These are phyloP conservation scores for Salvia rosmarinus DNA, from an alignment of 257 asterid species.

Conservation along the genomic window DNA sequence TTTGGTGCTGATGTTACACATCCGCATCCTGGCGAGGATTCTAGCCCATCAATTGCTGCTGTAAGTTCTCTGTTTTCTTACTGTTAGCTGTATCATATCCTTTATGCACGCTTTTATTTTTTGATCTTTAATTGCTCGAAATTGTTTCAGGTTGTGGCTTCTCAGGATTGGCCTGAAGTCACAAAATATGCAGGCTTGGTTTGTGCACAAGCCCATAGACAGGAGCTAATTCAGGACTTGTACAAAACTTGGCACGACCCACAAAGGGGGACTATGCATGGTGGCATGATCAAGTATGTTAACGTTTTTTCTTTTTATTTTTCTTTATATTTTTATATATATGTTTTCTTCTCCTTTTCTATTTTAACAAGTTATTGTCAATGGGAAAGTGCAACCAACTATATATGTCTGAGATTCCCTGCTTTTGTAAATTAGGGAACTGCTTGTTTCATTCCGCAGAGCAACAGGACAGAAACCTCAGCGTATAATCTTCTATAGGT, in stretches of 20 bases:
- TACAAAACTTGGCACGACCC: conserved; percentile 93
- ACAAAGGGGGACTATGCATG: conserved; percentile 68
- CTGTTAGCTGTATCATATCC: neutral
- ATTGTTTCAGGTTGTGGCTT: conserved; percentile 87
- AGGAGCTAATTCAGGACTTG: conserved; percentile 89
- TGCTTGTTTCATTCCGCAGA: conserved; percentile 84
- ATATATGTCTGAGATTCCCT: conserved; percentile 1
- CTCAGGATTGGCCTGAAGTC: conserved; percentile 98
- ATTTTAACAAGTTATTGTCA: neutral
- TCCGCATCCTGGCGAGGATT: conserved; percentile 98
- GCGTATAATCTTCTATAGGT: conserved; percentile 91
- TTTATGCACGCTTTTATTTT: neutral
- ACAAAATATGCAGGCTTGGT: conserved; percentile 96
- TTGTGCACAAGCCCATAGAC: conserved; percentile 95
- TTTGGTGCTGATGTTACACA: conserved; percentile 99
- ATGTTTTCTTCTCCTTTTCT: neutral
- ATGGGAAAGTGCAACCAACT: neutral
- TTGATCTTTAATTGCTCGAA: neutral
- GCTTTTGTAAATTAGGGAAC: conserved; percentile 56
- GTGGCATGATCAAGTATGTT: conserved; percentile 93
- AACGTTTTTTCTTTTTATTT: neutral
- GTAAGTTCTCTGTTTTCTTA: conserved; percentile 41
- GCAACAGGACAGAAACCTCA: conserved; percentile 89
- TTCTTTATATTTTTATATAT: too few species aligned
- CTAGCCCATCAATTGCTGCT: conserved; percentile 99